Base-by-base conservation (phyloP, 2,329 filamentous ascomycete species). In the Fusarium papillatum region DNA sequence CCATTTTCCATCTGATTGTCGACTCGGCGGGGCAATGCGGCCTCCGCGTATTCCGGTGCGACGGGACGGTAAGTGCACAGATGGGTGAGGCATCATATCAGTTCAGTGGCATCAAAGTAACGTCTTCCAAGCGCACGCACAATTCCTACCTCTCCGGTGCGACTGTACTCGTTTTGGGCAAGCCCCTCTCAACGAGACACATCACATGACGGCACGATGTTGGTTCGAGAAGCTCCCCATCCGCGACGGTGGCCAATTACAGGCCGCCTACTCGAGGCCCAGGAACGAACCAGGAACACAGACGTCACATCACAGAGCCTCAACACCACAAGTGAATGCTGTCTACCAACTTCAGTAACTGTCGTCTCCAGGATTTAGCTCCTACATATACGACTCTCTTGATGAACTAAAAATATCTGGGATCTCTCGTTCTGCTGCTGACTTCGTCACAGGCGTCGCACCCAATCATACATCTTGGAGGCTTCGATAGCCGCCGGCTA, bases 401-500 rank as follows among this genome's bases (percentile, higher is more conserved):
- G 57, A 59, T 66, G 22, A 22, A 19, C 72, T 74, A 72, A 76
- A 78, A 72, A 72, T 72, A 79, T 11, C 34, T 13, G 13, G n/a
- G 9, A 16, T 53, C 48, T 22, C 26, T 13, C 36, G 39, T 48
- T 29, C 38, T 22, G 41, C 29, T 31, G n/a, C 61, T 43, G 29
- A 63, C 19, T 66, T 69, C n/a, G 48, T 68, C 67, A 70, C 69
- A 72, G 48, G 22, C 39, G 34, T 38, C 50, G 38, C 65, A 26
- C 69, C 74, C 69, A 78, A 77, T 76, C 39, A 68, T 66, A 59
- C 36, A 71, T 60, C 70, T 29, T 38, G 31, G 22, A 17, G 29
- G 36, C 55, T 62, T 34, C 22, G 36, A 50, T 80, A 80, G 70
- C 78, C 78, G 78, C 78, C 71, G 48, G 65, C 76, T 80, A 80